These are phyloP conservation scores for Dalbergia oliveri DNA, from an alignment of 306 rosid species.

Conservation along the genomic window DNA sequence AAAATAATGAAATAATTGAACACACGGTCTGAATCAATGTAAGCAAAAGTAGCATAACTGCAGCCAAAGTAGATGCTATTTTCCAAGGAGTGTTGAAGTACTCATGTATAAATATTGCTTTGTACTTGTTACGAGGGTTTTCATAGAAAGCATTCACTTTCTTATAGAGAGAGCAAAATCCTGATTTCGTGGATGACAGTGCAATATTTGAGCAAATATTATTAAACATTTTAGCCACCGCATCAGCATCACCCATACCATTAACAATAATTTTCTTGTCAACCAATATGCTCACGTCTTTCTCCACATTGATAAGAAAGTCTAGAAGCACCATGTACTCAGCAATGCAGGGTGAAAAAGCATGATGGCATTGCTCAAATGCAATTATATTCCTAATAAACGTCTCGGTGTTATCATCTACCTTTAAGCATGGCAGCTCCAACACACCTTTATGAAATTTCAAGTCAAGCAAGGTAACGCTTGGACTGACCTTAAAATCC, in stretches of 20 bases:
- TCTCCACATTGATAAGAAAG: constrained; percentile 5
- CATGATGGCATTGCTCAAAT: no score
- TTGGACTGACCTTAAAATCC: no score
- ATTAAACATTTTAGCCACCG: not conserved
- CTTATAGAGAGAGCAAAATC: not conserved
- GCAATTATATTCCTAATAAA: no score
- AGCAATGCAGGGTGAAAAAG: not conserved
- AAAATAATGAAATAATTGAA: not conserved
- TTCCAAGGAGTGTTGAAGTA: constrained; percentile 44
- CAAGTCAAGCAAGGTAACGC: no score
- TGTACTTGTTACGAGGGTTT: not conserved
- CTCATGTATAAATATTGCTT: not conserved
- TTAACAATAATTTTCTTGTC: not conserved
- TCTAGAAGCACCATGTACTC: constrained; percentile 41
- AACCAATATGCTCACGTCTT: not conserved
- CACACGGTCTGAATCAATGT: not conserved
- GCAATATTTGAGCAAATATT: not conserved
- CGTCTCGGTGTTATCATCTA: no score
- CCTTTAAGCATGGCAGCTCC: no score
- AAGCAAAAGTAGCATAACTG: constrained; percentile 22
- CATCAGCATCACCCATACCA: constrained; percentile 9
- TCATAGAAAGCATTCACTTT: not conserved
- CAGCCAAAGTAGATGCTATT: constrained; percentile 7
- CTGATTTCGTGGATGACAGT: not conserved
- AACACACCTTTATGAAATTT: no score